These are phyloP conservation scores for Collybia mongolica DNA, from an alignment of 768 basidiomycete genomes.

Conservation along the genomic window DNA sequence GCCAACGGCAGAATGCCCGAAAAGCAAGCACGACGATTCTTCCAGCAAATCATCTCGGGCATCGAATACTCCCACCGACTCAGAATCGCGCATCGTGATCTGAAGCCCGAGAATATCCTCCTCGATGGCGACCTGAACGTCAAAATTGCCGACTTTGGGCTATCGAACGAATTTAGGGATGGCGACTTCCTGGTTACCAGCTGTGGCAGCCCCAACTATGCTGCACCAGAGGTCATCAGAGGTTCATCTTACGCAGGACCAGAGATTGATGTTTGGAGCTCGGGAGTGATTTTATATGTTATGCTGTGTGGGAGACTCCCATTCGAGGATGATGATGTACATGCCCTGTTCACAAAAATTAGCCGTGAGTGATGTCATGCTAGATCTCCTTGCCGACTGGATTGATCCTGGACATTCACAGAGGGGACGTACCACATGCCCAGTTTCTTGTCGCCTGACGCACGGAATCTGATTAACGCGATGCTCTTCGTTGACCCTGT, in stretches of 20 bases:
- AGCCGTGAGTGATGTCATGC: conserved; percentile 51
- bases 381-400: not conserved
- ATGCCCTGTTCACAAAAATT: conserved; percentile 91
- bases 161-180: conserved; percentile 94
- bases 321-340: conserved; percentile 97
- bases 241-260: conserved; percentile 96
- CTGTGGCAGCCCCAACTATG: conserved; percentile 98
- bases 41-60: conserved; percentile 97
- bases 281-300: conserved; percentile 98
- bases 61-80: conserved; percentile 96
- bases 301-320: conserved; percentile 95
- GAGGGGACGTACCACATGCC: conserved; percentile 90
- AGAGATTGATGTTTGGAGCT: conserved; percentile 98
- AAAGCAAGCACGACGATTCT: conserved; percentile 85
- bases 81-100: conserved; percentile 96
- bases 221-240: conserved; percentile 96
- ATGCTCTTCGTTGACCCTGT: conserved; percentile 96
- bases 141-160: conserved; percentile 99
- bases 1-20: conserved; percentile 91
- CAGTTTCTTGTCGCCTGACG: conserved; percentile 73
- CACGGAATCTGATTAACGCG: conserved; percentile 72
- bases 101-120: conserved; percentile 96
- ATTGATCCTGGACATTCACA: conserved; percentile 27
- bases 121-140: conserved; percentile 84
- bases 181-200: conserved; percentile 97